Percentiles rank a stretch among this genome's conserved stretches.
Conservation (phyloP, 2,329 filamentous ascomycete genomes). For the Alternaria conjuncta region DNA sequence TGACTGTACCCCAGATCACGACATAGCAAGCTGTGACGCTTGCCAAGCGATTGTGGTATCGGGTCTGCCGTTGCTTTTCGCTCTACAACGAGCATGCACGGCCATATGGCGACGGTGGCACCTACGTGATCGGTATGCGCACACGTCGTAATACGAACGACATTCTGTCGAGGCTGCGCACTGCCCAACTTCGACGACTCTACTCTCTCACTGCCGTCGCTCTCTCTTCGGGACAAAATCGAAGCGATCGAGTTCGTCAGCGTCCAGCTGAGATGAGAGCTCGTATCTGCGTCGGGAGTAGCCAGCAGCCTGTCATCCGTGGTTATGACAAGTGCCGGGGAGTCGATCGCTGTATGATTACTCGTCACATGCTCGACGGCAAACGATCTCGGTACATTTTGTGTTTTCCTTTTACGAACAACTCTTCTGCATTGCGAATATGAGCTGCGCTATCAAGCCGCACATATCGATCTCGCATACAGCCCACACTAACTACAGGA, state of each 20-base stretch:
- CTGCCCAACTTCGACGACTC: not conserved
- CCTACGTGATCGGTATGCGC: constrained; percentile 4
- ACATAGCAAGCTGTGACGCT: not conserved
- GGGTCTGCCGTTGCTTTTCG: constrained; percentile 23
- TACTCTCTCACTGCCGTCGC: not conserved
- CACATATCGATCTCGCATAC: constrained; percentile 1
- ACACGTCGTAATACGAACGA: not conserved
- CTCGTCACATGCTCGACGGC: constrained; percentile 4
- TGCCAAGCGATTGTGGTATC: not conserved
- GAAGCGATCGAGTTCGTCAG: constrained; percentile 2
- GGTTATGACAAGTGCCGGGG: constrained; percentile 3
- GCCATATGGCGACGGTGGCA: constrained; percentile 10
- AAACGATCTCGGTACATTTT: not conserved
- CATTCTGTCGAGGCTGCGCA: not conserved
- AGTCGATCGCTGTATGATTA: constrained; percentile 6
- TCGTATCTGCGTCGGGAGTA: constrained; percentile 18
- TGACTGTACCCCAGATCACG: constrained; percentile 17
- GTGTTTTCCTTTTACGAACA: not conserved
- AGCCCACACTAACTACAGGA: constrained; percentile 36
- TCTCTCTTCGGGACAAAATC: constrained; percentile 1
- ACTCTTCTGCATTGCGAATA: not conserved
- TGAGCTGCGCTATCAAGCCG: not conserved
- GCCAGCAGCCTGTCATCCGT: constrained; percentile 14
- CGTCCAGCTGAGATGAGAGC: constrained; percentile 7
- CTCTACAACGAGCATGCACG: constrained; percentile 15